A percentile compares a stretch with the other conserved stretches of the same genome.
Evolutionary conservation across 805 yeast species (phyloP).

Genomic region (Nakazawaea ishiwadae): DNA sequence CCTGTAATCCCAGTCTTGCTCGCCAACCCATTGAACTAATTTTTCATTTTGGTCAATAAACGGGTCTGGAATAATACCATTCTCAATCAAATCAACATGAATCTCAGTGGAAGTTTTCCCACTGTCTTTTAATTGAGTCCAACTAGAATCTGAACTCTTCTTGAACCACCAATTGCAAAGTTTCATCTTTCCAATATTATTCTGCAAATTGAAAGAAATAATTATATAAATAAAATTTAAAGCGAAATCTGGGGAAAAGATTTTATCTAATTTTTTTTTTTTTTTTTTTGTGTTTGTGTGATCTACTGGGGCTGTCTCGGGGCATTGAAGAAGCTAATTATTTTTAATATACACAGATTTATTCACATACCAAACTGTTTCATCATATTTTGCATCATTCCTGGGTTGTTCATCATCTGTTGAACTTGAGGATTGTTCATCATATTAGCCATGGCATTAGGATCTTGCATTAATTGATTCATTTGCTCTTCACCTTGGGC

Average conservation of each 20-base stretch:
- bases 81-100: conserved; percentile 34
- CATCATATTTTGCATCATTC: conserved; percentile 71
- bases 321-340: too few relatives aligned
- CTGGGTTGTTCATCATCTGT: conserved; percentile 34
- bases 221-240: not conserved
- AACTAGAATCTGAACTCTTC: not conserved
- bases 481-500: conserved; percentile 23
- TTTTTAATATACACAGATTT: conserved; percentile 5
- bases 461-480: conserved; percentile 39
- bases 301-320: too few relatives aligned
- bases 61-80: conserved; percentile 40
- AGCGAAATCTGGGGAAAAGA: not conserved
- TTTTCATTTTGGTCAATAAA: conserved; percentile 38
- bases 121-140: conserved; percentile 5
- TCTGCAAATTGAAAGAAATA: too few relatives aligned
- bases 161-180: conserved; percentile 8
- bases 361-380: conserved; percentile 22
- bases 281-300: too few relatives aligned
- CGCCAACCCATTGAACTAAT: conserved; percentile 46
- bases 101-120: conserved; percentile 27
- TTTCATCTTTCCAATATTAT: too few relatives aligned
- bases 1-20: conserved; percentile 44
- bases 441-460: conserved; percentile 19
- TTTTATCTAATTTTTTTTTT: too few relatives aligned
- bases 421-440: conserved; percentile 14